Percentiles rank a stretch among this genome's conserved stretches.
These are phyloP conservation scores for Ogataea corticis DNA, from an alignment of 805 yeast genomes.

Conservation along the genomic window DNA sequence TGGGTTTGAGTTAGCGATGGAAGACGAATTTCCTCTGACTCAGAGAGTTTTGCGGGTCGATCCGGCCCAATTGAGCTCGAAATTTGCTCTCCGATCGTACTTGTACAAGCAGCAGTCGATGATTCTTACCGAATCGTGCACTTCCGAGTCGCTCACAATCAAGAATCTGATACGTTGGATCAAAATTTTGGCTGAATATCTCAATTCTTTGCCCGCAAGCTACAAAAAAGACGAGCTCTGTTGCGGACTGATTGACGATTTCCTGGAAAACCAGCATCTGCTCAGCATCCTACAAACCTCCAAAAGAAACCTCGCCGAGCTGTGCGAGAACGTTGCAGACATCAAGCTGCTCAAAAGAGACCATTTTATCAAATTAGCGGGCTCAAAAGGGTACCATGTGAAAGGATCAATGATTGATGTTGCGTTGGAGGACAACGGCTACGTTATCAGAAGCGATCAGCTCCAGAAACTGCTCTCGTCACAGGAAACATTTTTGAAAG, in stretches of 20 bases:
- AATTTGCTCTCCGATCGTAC: conserved; percentile 23
- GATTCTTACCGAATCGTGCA: conserved; percentile 27
- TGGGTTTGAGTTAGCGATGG: conserved; percentile 17
- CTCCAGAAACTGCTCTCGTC: conserved; percentile 31
- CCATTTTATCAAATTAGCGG: conserved; percentile 38
- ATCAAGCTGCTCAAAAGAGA: conserved; percentile 49
- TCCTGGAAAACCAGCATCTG: conserved; percentile 27
- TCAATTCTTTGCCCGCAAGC: conserved; percentile 26
- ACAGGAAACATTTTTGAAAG: conserved; percentile 37
- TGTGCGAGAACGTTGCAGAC: conserved; percentile 48
- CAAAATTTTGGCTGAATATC: conserved; percentile 24
- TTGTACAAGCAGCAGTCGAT: conserved; percentile 23
- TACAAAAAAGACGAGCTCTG: conserved; percentile 42
- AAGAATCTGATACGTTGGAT: conserved; percentile 33
- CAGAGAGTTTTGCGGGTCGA: conserved; percentile 4
- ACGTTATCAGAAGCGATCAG: conserved; percentile 17
- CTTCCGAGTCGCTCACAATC: conserved; percentile 31
- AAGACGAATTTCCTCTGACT: conserved; percentile 14
- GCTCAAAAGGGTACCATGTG: conserved; percentile 29
- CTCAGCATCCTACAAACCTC: conserved; percentile 22
- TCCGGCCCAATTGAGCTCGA: conserved; percentile 6
- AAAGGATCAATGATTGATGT: conserved; percentile 32
- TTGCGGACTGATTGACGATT: conserved; percentile 43
- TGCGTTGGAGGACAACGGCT: conserved; percentile 12
- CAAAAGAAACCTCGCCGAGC: conserved; percentile 26